These are phyloP conservation scores for Aspergillus steynii DNA, from an alignment of 495 filamentous ascomycete genomes.

Conservation along the genomic window DNA sequence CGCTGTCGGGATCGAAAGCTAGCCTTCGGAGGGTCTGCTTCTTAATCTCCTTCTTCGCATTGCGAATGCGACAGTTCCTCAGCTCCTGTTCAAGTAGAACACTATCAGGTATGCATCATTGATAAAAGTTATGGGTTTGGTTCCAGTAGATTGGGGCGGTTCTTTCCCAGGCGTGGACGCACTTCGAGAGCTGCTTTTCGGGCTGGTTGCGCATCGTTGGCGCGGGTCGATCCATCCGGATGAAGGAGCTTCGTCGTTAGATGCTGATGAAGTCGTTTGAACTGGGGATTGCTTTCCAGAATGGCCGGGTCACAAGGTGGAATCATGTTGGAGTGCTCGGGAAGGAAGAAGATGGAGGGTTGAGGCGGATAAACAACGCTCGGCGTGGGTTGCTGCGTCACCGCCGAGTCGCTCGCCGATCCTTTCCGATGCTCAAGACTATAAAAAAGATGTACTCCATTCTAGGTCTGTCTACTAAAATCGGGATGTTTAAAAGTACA, in stretches of 20 bases:
- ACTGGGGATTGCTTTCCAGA: slow-evolving; percentile 62
- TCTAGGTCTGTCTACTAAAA: too few species aligned
- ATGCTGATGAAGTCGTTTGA: slow-evolving; percentile 61
- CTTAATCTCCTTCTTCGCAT: slow-evolving; percentile 40
- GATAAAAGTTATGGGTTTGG: neutral
- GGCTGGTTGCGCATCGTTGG: slow-evolving; percentile 52
- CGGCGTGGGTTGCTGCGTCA: neutral
- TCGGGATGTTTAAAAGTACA: slow-evolving; percentile 2
- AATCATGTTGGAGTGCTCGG: slow-evolving; percentile 50
- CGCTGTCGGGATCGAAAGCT: slow-evolving; percentile 36
- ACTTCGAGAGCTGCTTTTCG: slow-evolving; percentile 56
- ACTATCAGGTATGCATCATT: neutral
- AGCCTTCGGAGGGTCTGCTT: slow-evolving; percentile 32
- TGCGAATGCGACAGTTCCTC: slow-evolving; percentile 36
- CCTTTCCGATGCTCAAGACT: neutral
- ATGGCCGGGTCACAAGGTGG: slow-evolving; percentile 64
- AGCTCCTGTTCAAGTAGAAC: slow-evolving; percentile 30
- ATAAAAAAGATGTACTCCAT: too few species aligned
- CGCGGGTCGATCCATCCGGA: slow-evolving; percentile 61
- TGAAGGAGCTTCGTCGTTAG: slow-evolving; percentile 60
- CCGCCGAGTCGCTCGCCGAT: slow-evolving; percentile 5
- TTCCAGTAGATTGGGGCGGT: neutral
- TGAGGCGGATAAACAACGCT: neutral
- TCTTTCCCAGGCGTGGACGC: slow-evolving; percentile 3
- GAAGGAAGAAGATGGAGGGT: neutral